Conservation (phyloP, 2,329 filamentous ascomycete species). For the Botryosphaeria dothidea region DNA sequence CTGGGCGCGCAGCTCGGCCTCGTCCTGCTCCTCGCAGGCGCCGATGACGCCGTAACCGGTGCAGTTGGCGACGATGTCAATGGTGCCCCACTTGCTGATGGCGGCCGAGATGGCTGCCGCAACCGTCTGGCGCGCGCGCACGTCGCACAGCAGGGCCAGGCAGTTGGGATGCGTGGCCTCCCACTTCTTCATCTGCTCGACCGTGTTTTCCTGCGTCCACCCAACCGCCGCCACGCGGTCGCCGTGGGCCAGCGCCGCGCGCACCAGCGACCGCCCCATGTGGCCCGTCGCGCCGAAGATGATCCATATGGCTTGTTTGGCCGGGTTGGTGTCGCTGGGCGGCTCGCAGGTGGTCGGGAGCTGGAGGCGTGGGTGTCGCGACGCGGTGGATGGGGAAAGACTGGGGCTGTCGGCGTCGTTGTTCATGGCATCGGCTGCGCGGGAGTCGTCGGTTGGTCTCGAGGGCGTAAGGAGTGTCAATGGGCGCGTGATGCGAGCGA, state of each 20-base stretch:
- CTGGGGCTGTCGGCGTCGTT: slow-evolving; percentile 23
- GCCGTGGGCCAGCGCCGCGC: slow-evolving; percentile 74
- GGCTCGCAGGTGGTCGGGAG: slow-evolving; percentile 87
- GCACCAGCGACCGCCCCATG: slow-evolving; percentile 88
- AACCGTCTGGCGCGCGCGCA: slow-evolving; percentile 79
- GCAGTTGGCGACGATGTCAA: slow-evolving; percentile 48
- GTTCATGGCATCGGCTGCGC: slow-evolving; percentile 12
- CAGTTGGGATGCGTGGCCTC: slow-evolving; percentile 60
- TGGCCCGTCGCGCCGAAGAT: slow-evolving; percentile 98
- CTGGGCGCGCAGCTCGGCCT: slow-evolving; percentile 90
- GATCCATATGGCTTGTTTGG: slow-evolving; percentile 83
- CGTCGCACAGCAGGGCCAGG: slow-evolving; percentile 83
- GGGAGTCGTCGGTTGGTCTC: background rate
- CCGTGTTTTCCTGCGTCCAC: slow-evolving; percentile 73
- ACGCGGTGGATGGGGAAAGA: slow-evolving; percentile 38
- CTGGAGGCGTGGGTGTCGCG: slow-evolving; percentile 48
- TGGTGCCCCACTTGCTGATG: slow-evolving; percentile 69
- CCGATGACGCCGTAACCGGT: slow-evolving; percentile 92
- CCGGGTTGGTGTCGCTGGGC: slow-evolving; percentile 67
- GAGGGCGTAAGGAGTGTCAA: background rate
- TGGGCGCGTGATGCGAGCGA: background rate
- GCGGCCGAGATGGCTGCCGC: slow-evolving; percentile 68
- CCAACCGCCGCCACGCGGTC: slow-evolving; percentile 88
- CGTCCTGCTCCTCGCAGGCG: slow-evolving; percentile 94
- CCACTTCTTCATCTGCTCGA: slow-evolving; percentile 69